Evolutionary conservation across 208 protist species (phyloP).

Genomic region (Wallacemonas sp.): DNA sequence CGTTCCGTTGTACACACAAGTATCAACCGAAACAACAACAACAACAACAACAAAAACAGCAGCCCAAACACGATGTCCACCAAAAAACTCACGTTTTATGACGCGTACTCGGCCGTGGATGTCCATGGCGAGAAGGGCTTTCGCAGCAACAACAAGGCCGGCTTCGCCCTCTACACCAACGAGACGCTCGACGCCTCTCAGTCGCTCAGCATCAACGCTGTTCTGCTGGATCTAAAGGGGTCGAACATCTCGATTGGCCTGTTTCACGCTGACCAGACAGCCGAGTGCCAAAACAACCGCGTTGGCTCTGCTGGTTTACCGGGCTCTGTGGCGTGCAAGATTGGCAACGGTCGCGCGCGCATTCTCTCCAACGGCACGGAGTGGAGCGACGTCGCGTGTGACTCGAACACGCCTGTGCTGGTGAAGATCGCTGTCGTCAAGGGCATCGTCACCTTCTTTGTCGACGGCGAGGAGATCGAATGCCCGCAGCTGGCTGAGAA

Average conservation of each 20-base stretch:
- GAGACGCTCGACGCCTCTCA: not conserved
- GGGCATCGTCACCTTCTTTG: too few species aligned
- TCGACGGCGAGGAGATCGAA: too few species aligned
- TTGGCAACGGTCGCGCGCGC: not conserved
- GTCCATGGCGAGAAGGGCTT: not conserved
- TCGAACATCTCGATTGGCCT: not conserved
- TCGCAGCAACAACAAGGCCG: not conserved
- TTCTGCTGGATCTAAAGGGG: not conserved
- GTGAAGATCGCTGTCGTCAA: not conserved
- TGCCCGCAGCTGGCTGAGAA: too few species aligned
- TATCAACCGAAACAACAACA: too few species aligned
- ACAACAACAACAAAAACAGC: too few species aligned
- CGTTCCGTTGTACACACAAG: too few species aligned
- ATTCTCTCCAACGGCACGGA: not conserved
- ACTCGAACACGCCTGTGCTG: not conserved
- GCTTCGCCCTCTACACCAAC: too few species aligned
- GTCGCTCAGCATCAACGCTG: not conserved
- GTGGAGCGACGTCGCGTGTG: not conserved
- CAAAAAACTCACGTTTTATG: not conserved
- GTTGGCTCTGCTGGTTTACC: too few species aligned
- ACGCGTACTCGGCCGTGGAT: not conserved
- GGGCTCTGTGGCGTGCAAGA: too few species aligned
- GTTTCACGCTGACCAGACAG: not conserved
- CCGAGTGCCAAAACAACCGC: too few species aligned
- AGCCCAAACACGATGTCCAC: too few species aligned